Conservation (phyloP, 1,139 yeast species). For the Geotrichum klebahnii region DNA sequence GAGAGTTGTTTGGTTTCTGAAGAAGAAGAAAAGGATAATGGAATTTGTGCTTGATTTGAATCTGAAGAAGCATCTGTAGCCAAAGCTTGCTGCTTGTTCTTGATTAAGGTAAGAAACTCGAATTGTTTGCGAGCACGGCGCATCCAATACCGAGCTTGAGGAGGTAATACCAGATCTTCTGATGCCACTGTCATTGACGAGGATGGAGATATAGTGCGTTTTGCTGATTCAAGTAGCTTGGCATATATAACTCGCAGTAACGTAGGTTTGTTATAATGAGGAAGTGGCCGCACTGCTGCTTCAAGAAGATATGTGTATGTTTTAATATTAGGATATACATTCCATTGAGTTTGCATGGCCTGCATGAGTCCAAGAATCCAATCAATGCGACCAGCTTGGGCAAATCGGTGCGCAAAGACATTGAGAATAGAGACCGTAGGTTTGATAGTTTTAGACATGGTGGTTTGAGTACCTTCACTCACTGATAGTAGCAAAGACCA, state of each 20-base stretch:
- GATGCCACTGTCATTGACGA: not conserved
- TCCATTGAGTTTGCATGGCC: constrained; percentile 25
- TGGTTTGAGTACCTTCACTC: constrained; percentile 24
- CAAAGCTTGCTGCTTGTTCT: not conserved
- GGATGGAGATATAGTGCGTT: not conserved
- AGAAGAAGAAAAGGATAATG: not conserved
- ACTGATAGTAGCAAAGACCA: constrained; percentile 17
- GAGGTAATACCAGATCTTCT: constrained; percentile 2
- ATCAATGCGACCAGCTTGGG: constrained; percentile 27
- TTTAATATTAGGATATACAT: constrained; percentile 22
- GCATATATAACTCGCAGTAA: constrained; percentile 24
- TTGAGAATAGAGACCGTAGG: constrained; percentile 29
- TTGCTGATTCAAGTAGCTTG: constrained; percentile 13
- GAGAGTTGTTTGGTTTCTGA: not conserved
- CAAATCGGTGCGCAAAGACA: constrained; percentile 27
- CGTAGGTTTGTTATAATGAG: constrained; percentile 24
- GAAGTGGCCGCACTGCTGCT: constrained; percentile 26
- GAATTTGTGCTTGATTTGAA: not conserved
- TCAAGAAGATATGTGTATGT: constrained; percentile 28
- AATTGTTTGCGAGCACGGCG: constrained; percentile 18
- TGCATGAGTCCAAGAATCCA: constrained; percentile 30
- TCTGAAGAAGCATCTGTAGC: no score
- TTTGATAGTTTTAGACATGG: constrained; percentile 19
- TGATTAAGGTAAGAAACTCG: constrained; percentile 9
- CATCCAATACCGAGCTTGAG: constrained; percentile 15